Base-by-base conservation (phyloP, 768 basidiomycete genomes). In the Hortiboletus campestris region DNA sequence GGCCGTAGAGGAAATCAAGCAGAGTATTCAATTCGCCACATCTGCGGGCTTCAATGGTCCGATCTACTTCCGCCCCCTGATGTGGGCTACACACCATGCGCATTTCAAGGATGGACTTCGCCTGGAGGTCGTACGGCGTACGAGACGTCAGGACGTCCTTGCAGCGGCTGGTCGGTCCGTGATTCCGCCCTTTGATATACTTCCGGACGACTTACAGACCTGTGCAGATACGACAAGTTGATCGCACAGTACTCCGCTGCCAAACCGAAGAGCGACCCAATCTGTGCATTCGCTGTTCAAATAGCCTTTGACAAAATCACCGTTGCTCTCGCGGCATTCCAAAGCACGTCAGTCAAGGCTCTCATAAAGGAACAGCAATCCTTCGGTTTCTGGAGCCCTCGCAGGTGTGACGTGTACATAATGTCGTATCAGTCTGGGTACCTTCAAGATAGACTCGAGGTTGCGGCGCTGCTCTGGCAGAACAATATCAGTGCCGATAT, bases 341-440 rank as follows among this genome's bases (percentile, higher is more conserved):
- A 93, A 64, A 80, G 80, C 10, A 68, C 73, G 1, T 84, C 86
- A 1, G 80, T 90, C 36, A 85, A 84, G 66, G 79, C 80, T 3
- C 76, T 91, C 6, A 75, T 91, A 49, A 91, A 88, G 67, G 89
- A 91, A 63, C 83, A 85, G 56, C 82, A 84, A 12, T 91, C 92
- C 0, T 94, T 91, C 57, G 91, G 92, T 0, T 89, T 84, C 65
- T 94, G 89, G 90, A 89, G 89, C 69, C 91, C 91, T n/a, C 80
- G 91, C 16, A 78, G 90, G 38, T 93, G 92, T 61, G 91, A 94
- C 59, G 91, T 94, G 12, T 94, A 93, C 59, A 78, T 94, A 13
- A 83, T 91, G 28, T 89, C 89, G 0, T 89, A 86, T 56, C 84
- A 89, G 57, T 75, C 83, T 9, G 91, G 91, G 11, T 79, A 85